These are phyloP conservation scores for Aspergillus steynii DNA, from an alignment of 495 filamentous ascomycete species.

Conservation along the genomic window DNA sequence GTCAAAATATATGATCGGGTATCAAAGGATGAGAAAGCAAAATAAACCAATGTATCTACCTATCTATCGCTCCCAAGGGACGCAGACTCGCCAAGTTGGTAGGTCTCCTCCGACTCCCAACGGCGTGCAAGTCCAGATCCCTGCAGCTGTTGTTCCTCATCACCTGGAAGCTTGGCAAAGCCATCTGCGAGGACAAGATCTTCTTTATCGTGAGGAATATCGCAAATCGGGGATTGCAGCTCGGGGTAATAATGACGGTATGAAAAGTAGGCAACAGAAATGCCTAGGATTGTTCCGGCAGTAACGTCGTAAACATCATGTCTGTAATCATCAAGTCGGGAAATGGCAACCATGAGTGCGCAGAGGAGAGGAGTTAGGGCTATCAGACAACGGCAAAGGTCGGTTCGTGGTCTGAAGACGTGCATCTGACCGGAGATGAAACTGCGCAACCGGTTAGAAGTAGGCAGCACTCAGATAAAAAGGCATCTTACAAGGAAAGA, in stretches of 20 bases:
- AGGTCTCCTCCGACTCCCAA: conserved; percentile 24
- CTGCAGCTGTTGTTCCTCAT: conserved; percentile 46
- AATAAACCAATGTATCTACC: not conserved
- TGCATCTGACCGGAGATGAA: conserved; percentile 80
- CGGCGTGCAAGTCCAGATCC: conserved; percentile 16
- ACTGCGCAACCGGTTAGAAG: conserved; percentile 24
- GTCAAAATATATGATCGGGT: conserved; percentile 3
- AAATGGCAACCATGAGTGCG: conserved; percentile 84
- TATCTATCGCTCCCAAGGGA: conserved; percentile 15
- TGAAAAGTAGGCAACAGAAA: conserved; percentile 73
- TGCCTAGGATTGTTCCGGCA: conserved; percentile 71
- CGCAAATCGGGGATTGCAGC: conserved; percentile 49
- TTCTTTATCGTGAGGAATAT: conserved; percentile 53
- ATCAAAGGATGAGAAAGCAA: not conserved
- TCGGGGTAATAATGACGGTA: conserved; percentile 72
- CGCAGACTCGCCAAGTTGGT: conserved; percentile 25
- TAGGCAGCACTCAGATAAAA: not conserved
- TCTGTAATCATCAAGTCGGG: conserved; percentile 88
- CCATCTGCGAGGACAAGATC: conserved; percentile 36
- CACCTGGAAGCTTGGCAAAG: conserved; percentile 45
- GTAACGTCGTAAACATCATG: conserved; percentile 95
- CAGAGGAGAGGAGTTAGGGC: conserved; percentile 68
- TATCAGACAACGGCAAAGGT: conserved; percentile 62
- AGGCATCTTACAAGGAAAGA: conserved; percentile 56
- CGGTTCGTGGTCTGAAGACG: conserved; percentile 72